Conservation (phyloP, 1,139 yeast species). For the Chernovozyma sophiae-reginae region DNA sequence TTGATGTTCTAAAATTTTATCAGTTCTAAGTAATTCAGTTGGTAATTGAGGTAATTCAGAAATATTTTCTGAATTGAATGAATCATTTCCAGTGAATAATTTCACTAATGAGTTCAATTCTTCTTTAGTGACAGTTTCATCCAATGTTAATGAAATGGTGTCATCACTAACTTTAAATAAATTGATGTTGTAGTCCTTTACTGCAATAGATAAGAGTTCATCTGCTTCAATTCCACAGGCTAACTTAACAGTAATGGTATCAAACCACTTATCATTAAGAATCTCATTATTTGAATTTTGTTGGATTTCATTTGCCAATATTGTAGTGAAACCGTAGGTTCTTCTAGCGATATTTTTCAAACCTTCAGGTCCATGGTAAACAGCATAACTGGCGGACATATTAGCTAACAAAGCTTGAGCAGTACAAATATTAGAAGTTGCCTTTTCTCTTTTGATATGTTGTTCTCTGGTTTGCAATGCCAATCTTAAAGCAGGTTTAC, state of each 20-base stretch:
- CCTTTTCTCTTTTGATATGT: constrained; percentile 95
- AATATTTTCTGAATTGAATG: constrained; percentile 15
- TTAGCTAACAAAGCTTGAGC: constrained; percentile 96
- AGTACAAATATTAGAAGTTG: constrained; percentile 95
- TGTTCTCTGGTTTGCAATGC: constrained; percentile 98
- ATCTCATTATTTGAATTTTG: constrained; percentile 44
- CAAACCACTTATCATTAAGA: constrained; percentile 70
- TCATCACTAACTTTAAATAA: constrained; percentile 62
- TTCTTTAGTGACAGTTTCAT: constrained; percentile 71
- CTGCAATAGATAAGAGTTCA: constrained; percentile 54
- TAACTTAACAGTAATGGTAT: constrained; percentile 73
- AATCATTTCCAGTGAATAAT: constrained; percentile 46
- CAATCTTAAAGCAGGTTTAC: constrained; percentile 81
- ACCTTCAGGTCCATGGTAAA: constrained; percentile 95
- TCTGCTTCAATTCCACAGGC: constrained; percentile 50
- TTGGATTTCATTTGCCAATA: constrained; percentile 59
- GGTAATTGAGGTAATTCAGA: constrained; percentile 52
- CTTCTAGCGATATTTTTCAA: constrained; percentile 73
- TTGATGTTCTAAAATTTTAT: constrained; percentile 60
- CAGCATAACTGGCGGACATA: constrained; percentile 93
- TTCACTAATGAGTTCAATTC: constrained; percentile 59
- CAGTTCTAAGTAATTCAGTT: constrained; percentile 52
- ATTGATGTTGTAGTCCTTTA: constrained; percentile 62
- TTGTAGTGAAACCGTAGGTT: constrained; percentile 69
- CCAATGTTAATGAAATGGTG: constrained; percentile 72